Percentiles rank a stretch among this genome's conserved stretches.
phyloP scores from a whole-genome alignment of 2,329 filamentous ascomycete species.

The Hypoxylon sp. region DNA sequence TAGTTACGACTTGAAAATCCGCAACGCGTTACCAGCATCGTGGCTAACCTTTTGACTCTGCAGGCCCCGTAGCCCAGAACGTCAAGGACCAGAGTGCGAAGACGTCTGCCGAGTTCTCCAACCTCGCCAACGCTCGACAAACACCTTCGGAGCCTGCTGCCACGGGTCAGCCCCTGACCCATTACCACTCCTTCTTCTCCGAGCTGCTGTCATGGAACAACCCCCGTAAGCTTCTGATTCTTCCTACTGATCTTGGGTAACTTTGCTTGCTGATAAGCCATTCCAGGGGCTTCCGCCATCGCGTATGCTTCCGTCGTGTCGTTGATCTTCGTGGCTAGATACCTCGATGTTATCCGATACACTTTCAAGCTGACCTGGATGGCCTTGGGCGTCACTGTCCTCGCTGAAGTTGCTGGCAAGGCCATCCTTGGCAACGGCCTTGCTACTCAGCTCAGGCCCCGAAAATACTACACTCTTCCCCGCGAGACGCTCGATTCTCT shows the following conservation, averaged over 20 bases:
- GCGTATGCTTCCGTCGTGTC: slow-evolving; percentile 66
- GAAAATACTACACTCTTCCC: slow-evolving; percentile 72
- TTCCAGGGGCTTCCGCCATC: slow-evolving; percentile 68
- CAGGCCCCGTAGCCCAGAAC: slow-evolving; percentile 67
- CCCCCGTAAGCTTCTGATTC: slow-evolving; percentile 60
- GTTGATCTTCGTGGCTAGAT: slow-evolving; percentile 69
- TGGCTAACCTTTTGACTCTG: slow-evolving; percentile 22
- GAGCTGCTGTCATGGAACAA: slow-evolving; percentile 75
- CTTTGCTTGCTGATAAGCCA: slow-evolving; percentile 38
- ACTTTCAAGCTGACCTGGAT: slow-evolving; percentile 71
- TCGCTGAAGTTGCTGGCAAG: slow-evolving; percentile 69
- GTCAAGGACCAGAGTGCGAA: slow-evolving; percentile 64
- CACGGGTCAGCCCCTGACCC: slow-evolving; percentile 69
- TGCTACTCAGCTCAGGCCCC: slow-evolving; percentile 70
- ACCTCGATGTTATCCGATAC: slow-evolving; percentile 72
- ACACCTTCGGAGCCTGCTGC: slow-evolving; percentile 62
- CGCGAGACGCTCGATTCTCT: slow-evolving; percentile 67
- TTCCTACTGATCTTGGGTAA: background rate
- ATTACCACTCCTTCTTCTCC: slow-evolving; percentile 76
- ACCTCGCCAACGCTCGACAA: slow-evolving; percentile 64
- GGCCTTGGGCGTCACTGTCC: slow-evolving; percentile 65
- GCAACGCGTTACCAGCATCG: background rate
- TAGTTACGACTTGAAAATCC: background rate
- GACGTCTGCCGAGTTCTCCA: slow-evolving; percentile 63
- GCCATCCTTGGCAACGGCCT: slow-evolving; percentile 67